phyloP scores from a whole-genome alignment of 306 rosid genomes.

The Echinosophora koreensis region DNA sequence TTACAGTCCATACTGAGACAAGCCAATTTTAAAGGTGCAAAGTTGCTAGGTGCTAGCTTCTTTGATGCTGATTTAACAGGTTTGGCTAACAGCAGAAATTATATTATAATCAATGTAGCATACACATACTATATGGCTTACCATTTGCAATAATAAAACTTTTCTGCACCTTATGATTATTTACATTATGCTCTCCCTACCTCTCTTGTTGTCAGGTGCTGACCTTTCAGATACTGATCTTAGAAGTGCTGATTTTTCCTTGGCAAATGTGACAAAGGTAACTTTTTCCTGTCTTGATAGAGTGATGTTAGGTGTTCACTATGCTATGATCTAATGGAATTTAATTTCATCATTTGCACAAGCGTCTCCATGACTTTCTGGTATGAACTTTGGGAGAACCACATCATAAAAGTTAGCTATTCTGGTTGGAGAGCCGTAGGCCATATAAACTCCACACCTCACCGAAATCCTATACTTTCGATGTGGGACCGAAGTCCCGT shows the following conservation, averaged over 20 bases:
- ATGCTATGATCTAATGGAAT: slow-evolving; percentile 24
- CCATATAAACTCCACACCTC: no score
- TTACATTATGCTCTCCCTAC: slow-evolving; percentile 15
- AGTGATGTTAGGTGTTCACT: slow-evolving; percentile 16
- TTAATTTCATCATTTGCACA: neutral
- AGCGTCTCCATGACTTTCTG: neutral
- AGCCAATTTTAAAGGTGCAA: slow-evolving; percentile 89
- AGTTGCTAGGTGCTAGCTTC: slow-evolving; percentile 92
- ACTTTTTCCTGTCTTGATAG: neutral
- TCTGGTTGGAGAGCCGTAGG: no score
- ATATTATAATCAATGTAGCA: slow-evolving; percentile 3
- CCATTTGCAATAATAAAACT: neutral
- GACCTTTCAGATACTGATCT: slow-evolving; percentile 96
- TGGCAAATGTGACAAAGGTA: slow-evolving; percentile 97
- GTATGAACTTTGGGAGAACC: no score
- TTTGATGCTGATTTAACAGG: slow-evolving; percentile 97
- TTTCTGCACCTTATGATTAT: neutral
- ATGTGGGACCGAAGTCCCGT: no score
- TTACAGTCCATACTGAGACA: slow-evolving; percentile 84
- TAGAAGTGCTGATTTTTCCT: slow-evolving; percentile 85
- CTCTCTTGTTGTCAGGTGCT: slow-evolving; percentile 64
- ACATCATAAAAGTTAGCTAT: no score
- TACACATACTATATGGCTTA: no score
- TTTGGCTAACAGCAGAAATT: slow-evolving; percentile 33
- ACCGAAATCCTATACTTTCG: no score